These are phyloP conservation scores for Macrotyloma uniflorum DNA, from an alignment of 306 rosid species.

Conservation along the genomic window DNA sequence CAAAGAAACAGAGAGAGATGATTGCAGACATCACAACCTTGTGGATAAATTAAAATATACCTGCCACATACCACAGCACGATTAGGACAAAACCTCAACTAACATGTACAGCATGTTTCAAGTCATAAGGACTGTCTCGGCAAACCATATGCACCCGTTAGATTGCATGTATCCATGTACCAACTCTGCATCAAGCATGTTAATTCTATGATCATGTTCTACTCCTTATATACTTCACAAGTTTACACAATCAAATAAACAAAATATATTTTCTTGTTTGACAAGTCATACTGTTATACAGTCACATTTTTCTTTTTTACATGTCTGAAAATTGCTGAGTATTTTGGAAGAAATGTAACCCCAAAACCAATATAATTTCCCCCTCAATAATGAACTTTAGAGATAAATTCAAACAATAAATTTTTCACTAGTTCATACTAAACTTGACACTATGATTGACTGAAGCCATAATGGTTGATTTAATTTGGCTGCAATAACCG, in stretches of 20 bases:
- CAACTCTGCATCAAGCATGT: neutral
- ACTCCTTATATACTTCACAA: slow-evolving; percentile 25
- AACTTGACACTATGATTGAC: slow-evolving; percentile 14
- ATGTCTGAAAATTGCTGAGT: neutral
- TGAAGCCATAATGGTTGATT: slow-evolving; percentile 4
- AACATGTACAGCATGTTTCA: slow-evolving; percentile 23
- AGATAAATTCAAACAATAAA: slow-evolving; percentile 1
- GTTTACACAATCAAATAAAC: slow-evolving; percentile 20
- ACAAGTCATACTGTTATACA: slow-evolving; percentile 5
- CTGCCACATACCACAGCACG: slow-evolving; percentile 53
- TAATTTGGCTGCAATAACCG: neutral
- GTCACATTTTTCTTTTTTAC: neutral
- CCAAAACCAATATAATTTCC: neutral
- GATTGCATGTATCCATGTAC: slow-evolving; percentile 17
- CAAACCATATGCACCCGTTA: slow-evolving; percentile 27
- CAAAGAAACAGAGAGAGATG: slow-evolving; percentile 97
- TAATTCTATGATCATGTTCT: slow-evolving; percentile 22
- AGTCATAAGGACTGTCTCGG: slow-evolving; percentile 19
- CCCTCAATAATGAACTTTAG: neutral
- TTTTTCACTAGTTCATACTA: neutral
- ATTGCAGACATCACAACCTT: slow-evolving; percentile 98
- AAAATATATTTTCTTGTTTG: neutral
- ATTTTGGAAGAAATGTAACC: slow-evolving; percentile 5
- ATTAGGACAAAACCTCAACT: slow-evolving; percentile 41
- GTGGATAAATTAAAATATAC: slow-evolving; percentile 98